Evolutionary conservation across 306 rosid species (phyloP).

Genomic region (Vicia faba): DNA sequence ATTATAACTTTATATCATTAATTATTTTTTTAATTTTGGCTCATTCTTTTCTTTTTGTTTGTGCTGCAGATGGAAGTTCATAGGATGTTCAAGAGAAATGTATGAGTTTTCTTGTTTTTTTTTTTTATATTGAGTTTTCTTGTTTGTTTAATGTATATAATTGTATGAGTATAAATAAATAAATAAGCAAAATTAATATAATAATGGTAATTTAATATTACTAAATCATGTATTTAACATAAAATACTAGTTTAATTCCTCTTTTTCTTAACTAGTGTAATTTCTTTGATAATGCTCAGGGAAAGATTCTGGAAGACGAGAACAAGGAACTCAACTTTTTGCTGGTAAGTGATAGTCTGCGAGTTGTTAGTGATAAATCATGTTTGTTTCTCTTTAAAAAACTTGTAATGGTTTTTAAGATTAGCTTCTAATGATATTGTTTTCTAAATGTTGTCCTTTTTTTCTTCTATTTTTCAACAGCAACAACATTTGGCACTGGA

Average conservation of each 20-base stretch:
- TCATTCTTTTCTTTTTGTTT: conserved; percentile 18
- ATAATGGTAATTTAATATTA: too few species aligned
- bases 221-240: conserved; percentile 14
- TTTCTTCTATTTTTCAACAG: conserved; percentile 29
- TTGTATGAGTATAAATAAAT: neutral
- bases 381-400: neutral
- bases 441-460: neutral
- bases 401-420: neutral
- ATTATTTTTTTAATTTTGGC: neutral
- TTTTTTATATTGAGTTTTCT: conserved; percentile 19
- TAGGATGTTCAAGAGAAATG: conserved; percentile 58
- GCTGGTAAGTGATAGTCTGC: conserved; percentile 66
- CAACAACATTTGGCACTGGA: conserved; percentile 64
- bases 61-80: conserved; percentile 57
- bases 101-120: conserved; percentile 43
- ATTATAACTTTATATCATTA: neutral
- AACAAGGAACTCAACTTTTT: conserved; percentile 62
- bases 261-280: conserved; percentile 7
- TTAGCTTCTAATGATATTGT: neutral
- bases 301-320: conserved; percentile 65
- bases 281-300: conserved; percentile 40
- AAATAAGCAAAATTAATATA: neutral
- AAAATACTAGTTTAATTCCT: neutral
- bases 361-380: too few species aligned
- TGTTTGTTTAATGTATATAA: neutral